Evolutionary conservation across 2,329 filamentous ascomycete species (phyloP), one percentile per base, ranked within the genome.

Genomic region (Colletotrichum caudatum): DNA sequence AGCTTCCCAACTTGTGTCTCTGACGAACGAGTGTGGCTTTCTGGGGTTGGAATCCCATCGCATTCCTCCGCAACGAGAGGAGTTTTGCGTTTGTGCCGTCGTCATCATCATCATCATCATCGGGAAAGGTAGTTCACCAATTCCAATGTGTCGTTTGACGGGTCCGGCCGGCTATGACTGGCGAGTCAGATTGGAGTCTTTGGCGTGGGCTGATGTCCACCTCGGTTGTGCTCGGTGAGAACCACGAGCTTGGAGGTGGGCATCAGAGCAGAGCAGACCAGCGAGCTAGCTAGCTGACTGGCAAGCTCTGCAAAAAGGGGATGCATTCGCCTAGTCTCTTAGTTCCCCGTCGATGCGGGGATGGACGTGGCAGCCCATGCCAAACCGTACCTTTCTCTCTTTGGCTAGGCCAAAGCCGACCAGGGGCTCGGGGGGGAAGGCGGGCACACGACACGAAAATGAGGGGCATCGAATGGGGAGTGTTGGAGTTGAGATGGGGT

Each of bases 191-290:
- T 56, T 48, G 7, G 35, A 53, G 33, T 33, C 23, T 61, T 44
- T 29, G 60, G 60, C 46, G 59, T 69, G 54, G 69, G 39, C 54
- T 69, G 65, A 64, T 64, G 39, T 37, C 60, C 69, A 71, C 69
- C 65, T 69, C 69, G 69, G 69, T 14, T 72, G 69, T 69, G 39
- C 54, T 69, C 69, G 69, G 69, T 72, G 69, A 72, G 51, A 20
- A 29, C 39, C 64, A 46, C 41, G 7, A 62, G 44, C 35, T 48
- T n/a, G 53, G 44, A 51, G 39, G 53, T 33, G 51, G 26, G n/a
- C 23, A 51, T 20, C 62, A 23, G 41, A 26, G 62, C 18, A 64
- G 23, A 50, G 11, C 29, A 29, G 29, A 29, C 29, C 14, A 41
- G 39, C 9, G 11, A 14, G 35, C 35, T 37, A 29, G 26, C 2